Evolutionary conservation across 2,329 filamentous ascomycete genomes (phyloP).

Genomic region (Alternaria rosae): DNA sequence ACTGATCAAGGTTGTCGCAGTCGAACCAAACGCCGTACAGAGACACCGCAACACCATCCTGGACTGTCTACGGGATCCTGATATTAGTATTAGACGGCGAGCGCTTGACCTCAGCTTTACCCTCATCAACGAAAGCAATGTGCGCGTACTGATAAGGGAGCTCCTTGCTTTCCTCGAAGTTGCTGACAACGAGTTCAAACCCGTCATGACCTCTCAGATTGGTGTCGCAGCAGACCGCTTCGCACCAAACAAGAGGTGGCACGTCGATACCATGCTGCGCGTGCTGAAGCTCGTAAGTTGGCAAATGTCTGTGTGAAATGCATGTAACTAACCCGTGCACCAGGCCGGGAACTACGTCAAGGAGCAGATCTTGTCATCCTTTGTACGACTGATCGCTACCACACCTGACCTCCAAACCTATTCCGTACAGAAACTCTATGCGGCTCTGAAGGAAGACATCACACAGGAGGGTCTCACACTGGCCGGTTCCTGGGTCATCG

Average conservation of each 20-base stretch:
- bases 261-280: conserved; percentile 95
- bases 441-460: conserved; percentile 91
- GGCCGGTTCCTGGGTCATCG: conserved; percentile 95
- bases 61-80: conserved; percentile 93
- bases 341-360: conserved; percentile 93
- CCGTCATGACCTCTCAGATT: conserved; percentile 97
- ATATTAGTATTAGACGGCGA: conserved; percentile 95
- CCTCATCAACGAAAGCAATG: conserved; percentile 95
- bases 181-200: conserved; percentile 98
- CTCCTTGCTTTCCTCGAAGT: conserved; percentile 94
- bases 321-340: conserved; percentile 15
- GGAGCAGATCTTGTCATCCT: conserved; percentile 96
- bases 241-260: conserved; percentile 97
- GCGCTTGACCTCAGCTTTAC: conserved; percentile 99
- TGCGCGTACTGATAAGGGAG: conserved; percentile 91
- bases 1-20: conserved; percentile 95
- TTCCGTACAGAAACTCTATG: conserved; percentile 92
- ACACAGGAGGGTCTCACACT: conserved; percentile 95
- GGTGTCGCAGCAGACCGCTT: conserved; percentile 96
- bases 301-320: neutral
- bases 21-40: conserved; percentile 97
- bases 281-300: conserved; percentile 75
- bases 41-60: conserved; percentile 96
- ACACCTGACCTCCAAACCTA: conserved; percentile 96
- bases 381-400: conserved; percentile 93